phyloP scores from a whole-genome alignment of 2,329 filamentous ascomycete genomes.

The Fusarium liriodendri region DNA sequence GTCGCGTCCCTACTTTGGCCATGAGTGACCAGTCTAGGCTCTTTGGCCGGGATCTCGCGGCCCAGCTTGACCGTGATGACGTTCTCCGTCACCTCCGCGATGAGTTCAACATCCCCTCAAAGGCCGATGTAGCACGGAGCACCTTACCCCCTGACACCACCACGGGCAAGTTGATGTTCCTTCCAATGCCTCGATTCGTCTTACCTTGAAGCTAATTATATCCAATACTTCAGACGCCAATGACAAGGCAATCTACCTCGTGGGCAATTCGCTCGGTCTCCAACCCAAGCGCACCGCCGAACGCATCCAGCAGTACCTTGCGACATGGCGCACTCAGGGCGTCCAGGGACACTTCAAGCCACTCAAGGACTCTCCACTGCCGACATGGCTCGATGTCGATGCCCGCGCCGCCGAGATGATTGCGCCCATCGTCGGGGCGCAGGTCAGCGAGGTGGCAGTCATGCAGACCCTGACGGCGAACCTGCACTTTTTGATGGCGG shows the following conservation, averaged over 20 bases:
- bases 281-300: slow-evolving; percentile 73
- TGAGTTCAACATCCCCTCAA: slow-evolving; percentile 78
- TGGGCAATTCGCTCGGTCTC: slow-evolving; percentile 85
- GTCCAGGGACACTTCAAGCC: slow-evolving; percentile 83
- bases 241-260: slow-evolving; percentile 73
- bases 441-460: slow-evolving; percentile 76
- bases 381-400: slow-evolving; percentile 80
- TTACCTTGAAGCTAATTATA: neutral
- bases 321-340: slow-evolving; percentile 82
- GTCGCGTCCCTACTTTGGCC: neutral
- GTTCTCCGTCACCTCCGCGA: slow-evolving; percentile 65
- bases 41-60: slow-evolving; percentile 28
- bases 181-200: neutral
- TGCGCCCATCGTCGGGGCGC: slow-evolving; percentile 76
- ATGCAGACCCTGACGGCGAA: slow-evolving; percentile 88
- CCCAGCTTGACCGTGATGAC: slow-evolving; percentile 65
- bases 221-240: slow-evolving; percentile 12
- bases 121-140: slow-evolving; percentile 44
- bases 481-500: slow-evolving; percentile 81
- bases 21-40: slow-evolving; percentile 32
- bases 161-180: slow-evolving; percentile 10
- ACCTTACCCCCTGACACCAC: slow-evolving; percentile 31
- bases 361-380: slow-evolving; percentile 72
- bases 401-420: slow-evolving; percentile 74
- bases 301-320: slow-evolving; percentile 74